Evolutionary conservation across 2,329 filamentous ascomycete species (phyloP), one percentile per base, ranked within the genome.

Genomic region (Bisporella sp.): DNA sequence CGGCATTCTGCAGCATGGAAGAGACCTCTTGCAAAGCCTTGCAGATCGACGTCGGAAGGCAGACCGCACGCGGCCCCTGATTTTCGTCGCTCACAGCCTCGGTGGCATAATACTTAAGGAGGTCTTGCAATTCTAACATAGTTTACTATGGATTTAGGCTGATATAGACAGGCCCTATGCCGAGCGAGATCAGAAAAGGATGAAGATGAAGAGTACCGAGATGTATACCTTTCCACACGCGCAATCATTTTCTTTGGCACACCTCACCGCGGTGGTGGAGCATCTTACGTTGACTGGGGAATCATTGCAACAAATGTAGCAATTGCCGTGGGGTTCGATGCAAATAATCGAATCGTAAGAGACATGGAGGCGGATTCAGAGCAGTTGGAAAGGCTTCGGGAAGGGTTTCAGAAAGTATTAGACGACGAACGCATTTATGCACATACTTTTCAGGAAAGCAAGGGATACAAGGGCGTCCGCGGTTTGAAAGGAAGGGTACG

Each of bases 281-380:
- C 32, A 12, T 7, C 33, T n/a, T 41, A 54, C 35, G 49, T 60
- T 13, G 50, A 31, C 8, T 28, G 59, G 5, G 61, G 58, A 21
- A 6, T 42, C 6, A 6, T 42, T 6, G 40, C 40, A 9, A 42
- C 6, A 21, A 21, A 42, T 9, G 28, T 42, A 6, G 40, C 40
- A 7, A 21, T 28, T 42, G 21, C 40, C 6, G 40, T 21, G 6
- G 40, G 40, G 6, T 42, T 42, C 13, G 40, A 42, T 42, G 21
- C 40, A 42, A 42, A 21, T 6, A 21, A 42, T 42, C 11, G 7
- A 7, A 8, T 28, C 21, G 21, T 28, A 28, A 7, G 33, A n/a
- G 6, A 7, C 6, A 6, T 42, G 6, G 28, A 42, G 21, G 9
- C 40, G 6, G 40, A 42, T 21, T 8, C 8, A 21, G 40, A 42